Evolutionary conservation across 2,329 filamentous ascomycete species (phyloP).

Genomic region (Xylariaceae sp.): DNA sequence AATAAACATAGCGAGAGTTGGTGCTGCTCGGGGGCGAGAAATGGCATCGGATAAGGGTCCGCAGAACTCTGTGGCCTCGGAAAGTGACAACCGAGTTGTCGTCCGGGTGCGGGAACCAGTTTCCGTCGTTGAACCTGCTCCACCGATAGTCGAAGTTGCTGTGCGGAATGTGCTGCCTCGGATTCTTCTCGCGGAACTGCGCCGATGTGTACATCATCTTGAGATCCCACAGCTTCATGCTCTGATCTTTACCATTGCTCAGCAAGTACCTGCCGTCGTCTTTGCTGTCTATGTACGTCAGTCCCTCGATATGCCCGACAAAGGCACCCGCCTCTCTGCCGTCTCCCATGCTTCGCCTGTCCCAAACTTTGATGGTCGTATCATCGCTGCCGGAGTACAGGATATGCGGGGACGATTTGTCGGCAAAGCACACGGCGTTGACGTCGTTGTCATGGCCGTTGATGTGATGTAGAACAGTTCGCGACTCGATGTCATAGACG

Average conservation of each 20-base stretch:
- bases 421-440: constrained; percentile 94
- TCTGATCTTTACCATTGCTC: constrained; percentile 93
- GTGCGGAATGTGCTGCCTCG: constrained; percentile 45
- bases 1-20: constrained; percentile 88
- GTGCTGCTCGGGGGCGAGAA: constrained; percentile 85
- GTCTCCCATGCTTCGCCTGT: constrained; percentile 85
- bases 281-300: constrained; percentile 66
- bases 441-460: constrained; percentile 81
- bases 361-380: constrained; percentile 92
- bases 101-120: constrained; percentile 68
- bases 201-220: constrained; percentile 78
- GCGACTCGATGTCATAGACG: constrained; percentile 86
- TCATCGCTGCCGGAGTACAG: constrained; percentile 96
- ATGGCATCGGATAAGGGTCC: constrained; percentile 89
- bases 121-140: constrained; percentile 56
- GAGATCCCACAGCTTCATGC: constrained; percentile 95
- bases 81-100: constrained; percentile 94
- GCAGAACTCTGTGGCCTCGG: constrained; percentile 80
- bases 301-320: constrained; percentile 59
- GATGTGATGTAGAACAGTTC: constrained; percentile 67
- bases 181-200: constrained; percentile 51
- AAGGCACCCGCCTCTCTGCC: constrained; percentile 64
- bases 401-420: constrained; percentile 82
- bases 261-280: constrained; percentile 76
- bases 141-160: constrained; percentile 72